A percentile compares a stretch with the other conserved stretches of the same genome.
phyloP scores from a whole-genome alignment of 495 filamentous ascomycete species.

The Neurospora sp. region DNA sequence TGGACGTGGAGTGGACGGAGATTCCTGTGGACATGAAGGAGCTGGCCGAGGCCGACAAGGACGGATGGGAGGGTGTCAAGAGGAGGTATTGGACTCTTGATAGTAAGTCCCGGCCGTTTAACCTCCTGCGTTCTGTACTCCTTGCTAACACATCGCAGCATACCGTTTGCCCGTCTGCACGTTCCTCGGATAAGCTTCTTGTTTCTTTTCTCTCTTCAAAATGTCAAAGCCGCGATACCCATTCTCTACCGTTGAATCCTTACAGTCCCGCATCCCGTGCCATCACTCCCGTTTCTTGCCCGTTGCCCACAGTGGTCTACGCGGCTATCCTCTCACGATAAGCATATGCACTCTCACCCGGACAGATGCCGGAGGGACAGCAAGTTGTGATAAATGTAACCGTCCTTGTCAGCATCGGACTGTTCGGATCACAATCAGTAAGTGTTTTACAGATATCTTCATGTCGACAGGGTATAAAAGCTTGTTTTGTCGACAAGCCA shows the following conservation, averaged over 20 bases:
- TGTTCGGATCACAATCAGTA: not conserved
- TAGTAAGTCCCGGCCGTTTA: constrained; percentile 30
- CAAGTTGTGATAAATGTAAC: not conserved
- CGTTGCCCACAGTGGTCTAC: not conserved
- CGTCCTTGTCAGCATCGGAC: not conserved
- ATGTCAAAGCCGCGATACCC: not conserved
- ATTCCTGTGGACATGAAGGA: constrained; percentile 56
- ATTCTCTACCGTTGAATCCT: not conserved
- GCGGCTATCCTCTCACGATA: not conserved
- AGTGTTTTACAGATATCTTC: not conserved
- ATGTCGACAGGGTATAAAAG: not conserved
- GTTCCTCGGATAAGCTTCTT: constrained; percentile 42
- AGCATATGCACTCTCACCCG: not conserved
- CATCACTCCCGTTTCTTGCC: not conserved
- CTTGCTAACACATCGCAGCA: constrained; percentile 21
- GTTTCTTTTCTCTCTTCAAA: not conserved
- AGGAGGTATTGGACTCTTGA: constrained; percentile 82
- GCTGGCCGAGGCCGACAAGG: constrained; percentile 40
- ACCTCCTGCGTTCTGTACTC: not conserved
- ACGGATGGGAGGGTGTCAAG: constrained; percentile 76
- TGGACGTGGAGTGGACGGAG: constrained; percentile 80
- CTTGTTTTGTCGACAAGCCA: not conserved
- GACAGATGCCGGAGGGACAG: not conserved
- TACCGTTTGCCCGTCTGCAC: constrained; percentile 46
- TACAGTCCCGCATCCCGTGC: not conserved